Evolutionary conservation across 306 rosid genomes (phyloP).

Genomic region (Vigna radiata): DNA sequence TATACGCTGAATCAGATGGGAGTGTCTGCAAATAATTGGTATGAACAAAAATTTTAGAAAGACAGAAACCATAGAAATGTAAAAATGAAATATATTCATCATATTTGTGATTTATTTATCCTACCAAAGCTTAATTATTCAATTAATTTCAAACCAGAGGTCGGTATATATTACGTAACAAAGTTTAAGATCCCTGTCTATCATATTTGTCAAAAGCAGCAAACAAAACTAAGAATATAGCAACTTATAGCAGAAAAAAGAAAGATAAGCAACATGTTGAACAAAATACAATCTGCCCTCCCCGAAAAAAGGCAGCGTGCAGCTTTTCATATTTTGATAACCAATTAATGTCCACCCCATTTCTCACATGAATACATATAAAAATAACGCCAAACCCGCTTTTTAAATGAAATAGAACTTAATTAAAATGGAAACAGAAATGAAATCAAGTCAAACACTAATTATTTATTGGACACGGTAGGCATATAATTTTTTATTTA

Average conservation of each 20-base stretch:
- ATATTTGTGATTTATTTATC: background rate
- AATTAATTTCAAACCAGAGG: constrained; percentile 26
- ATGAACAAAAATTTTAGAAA: constrained; percentile 33
- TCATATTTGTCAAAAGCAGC: constrained; percentile 13
- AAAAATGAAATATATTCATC: constrained; percentile 17
- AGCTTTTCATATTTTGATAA: background rate
- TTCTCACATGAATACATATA: background rate
- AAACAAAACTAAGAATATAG: background rate
- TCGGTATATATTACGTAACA: constrained; percentile 5
- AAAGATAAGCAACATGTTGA: background rate
- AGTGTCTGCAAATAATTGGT: constrained; percentile 67
- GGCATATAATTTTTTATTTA: background rate
- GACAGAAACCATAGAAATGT: background rate
- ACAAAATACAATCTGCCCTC: background rate
- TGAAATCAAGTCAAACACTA: constrained; percentile 1
- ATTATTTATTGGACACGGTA: background rate
- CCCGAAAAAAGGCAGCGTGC: background rate
- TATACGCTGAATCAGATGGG: constrained; percentile 72
- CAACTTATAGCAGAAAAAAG: background rate
- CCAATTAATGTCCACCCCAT: background rate
- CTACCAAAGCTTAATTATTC: constrained; percentile 18
- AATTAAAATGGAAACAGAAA: background rate
- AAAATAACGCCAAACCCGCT: background rate
- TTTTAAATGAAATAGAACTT: background rate
- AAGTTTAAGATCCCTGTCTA: constrained; percentile 13